Percentiles rank a stretch among this genome's conserved stretches.
phyloP scores from a whole-genome alignment of 352 stramenopile species.

The Pythium insidiosum region DNA sequence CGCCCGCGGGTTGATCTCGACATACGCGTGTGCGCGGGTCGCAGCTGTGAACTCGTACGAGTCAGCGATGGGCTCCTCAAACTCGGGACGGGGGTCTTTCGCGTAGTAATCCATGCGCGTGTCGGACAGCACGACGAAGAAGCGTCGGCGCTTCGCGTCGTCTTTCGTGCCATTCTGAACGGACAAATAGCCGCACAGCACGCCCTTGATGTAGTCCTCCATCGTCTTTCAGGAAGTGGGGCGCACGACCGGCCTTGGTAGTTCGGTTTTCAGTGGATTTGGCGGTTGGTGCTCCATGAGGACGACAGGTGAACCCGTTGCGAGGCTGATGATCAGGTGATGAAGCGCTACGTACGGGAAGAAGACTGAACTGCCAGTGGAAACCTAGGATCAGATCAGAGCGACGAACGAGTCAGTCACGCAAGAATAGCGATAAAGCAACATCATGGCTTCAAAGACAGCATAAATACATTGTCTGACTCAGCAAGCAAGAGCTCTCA shows the following conservation, averaged over 20 bases:
- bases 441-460: too few species aligned
- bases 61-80: constrained; percentile 41
- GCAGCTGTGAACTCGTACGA: constrained; percentile 38
- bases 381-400: too few species aligned
- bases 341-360: too few species aligned
- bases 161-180: constrained; percentile 43
- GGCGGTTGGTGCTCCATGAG: too few species aligned
- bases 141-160: constrained; percentile 38
- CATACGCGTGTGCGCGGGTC: constrained; percentile 46
- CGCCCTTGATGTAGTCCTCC: constrained; percentile 68
- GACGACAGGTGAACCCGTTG: too few species aligned
- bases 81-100: constrained; percentile 47
- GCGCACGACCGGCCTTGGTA: background rate
- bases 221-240: constrained; percentile 11
- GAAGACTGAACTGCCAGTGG: too few species aligned
- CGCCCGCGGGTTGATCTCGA: constrained; percentile 51
- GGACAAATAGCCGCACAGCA: constrained; percentile 55
- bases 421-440: too few species aligned
- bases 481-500: too few species aligned
- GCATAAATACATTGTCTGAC: too few species aligned
- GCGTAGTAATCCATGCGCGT: constrained; percentile 72
- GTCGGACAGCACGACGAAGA: constrained; percentile 70
- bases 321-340: too few species aligned
- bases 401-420: too few species aligned
- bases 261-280: background rate